A percentile compares a stretch with the other conserved stretches of the same genome.
phyloP scores from a whole-genome alignment of 108 stramenopile genomes.

The Seminavis robusta region DNA sequence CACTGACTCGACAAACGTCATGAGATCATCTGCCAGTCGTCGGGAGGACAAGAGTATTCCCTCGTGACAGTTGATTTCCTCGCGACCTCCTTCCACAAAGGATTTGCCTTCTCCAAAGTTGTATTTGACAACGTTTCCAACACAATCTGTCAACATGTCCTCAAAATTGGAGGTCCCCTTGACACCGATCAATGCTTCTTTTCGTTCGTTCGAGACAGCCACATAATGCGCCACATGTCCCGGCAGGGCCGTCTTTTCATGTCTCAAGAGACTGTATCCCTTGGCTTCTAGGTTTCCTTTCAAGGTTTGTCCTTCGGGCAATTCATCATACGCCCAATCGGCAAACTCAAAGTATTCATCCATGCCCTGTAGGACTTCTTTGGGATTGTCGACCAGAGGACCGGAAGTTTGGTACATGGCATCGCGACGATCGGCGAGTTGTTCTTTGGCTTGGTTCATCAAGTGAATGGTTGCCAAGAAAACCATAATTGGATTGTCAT shows the following conservation, averaged over 20 bases:
- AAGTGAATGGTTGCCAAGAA: conserved; percentile 23
- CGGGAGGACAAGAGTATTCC: conserved; percentile 38
- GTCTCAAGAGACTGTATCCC: conserved; percentile 14
- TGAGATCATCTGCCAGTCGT: conserved; percentile 32
- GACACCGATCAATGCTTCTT: conserved; percentile 45
- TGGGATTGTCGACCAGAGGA: background rate
- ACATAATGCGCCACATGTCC: conserved; percentile 37
- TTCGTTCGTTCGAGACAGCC: conserved; percentile 24
- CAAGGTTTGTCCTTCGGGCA: background rate
- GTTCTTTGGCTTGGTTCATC: conserved; percentile 22
- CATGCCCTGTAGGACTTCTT: conserved; percentile 11
- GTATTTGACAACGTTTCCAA: conserved; percentile 25
- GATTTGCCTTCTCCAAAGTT: conserved; percentile 14
- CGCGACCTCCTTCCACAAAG: conserved; percentile 21
- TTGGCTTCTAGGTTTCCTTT: conserved; percentile 8
- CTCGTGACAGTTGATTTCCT: conserved; percentile 41
- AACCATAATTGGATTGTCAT: conserved; percentile 13
- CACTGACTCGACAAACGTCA: conserved; percentile 37
- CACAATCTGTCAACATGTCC: conserved; percentile 52
- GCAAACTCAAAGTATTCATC: conserved; percentile 43
- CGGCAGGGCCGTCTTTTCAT: conserved; percentile 30
- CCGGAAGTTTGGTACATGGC: conserved; percentile 21
- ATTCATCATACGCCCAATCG: conserved; percentile 50
- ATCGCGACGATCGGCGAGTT: conserved; percentile 8
- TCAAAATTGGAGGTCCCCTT: conserved; percentile 52